Percentiles rank a stretch among this genome's conserved stretches.
These are phyloP conservation scores for Colletotrichum nymphaeae DNA, from an alignment of 2,329 filamentous ascomycete species.

Conservation along the genomic window DNA sequence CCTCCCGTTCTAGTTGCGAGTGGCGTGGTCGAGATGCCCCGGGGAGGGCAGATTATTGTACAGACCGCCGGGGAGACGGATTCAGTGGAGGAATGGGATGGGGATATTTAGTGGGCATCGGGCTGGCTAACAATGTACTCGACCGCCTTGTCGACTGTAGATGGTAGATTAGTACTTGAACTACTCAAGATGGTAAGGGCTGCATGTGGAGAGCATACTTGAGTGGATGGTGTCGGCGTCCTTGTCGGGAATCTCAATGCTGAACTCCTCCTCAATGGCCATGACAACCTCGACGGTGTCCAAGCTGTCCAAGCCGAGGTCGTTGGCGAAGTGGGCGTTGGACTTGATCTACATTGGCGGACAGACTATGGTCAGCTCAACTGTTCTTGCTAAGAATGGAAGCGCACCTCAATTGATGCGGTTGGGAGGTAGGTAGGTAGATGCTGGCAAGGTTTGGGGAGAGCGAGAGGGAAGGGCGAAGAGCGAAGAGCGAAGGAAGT, in stretches of 20 bases:
- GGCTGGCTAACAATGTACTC: slow-evolving; percentile 94
- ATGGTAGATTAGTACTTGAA: slow-evolving; percentile 21
- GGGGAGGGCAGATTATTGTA: slow-evolving; percentile 34
- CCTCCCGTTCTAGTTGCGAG: slow-evolving; percentile 28
- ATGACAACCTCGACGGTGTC: slow-evolving; percentile 99
- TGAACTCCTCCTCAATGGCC: slow-evolving; percentile 96
- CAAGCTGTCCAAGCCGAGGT: slow-evolving; percentile 95
- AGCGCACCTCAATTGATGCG: neutral
- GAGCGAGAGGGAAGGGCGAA: too few species aligned
- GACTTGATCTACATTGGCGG: slow-evolving; percentile 75
- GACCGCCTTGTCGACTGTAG: slow-evolving; percentile 88
- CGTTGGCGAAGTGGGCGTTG: slow-evolving; percentile 92
- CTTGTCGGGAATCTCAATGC: slow-evolving; percentile 99
- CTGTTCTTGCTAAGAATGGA: too few species aligned
- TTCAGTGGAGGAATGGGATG: slow-evolving; percentile 12
- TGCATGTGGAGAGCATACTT: slow-evolving; percentile 67
- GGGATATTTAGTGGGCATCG: slow-evolving; percentile 75
- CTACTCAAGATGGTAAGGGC: neutral
- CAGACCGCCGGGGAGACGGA: slow-evolving; percentile 34
- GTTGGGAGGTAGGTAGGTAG: neutral
- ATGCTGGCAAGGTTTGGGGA: neutral
- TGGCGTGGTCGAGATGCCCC: slow-evolving; percentile 32
- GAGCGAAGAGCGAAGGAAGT: too few species aligned
- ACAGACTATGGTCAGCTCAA: neutral
- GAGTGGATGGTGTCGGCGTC: slow-evolving; percentile 95